Evolutionary conservation across 306 rosid genomes (phyloP).

Genomic region (Lablab purpureus): DNA sequence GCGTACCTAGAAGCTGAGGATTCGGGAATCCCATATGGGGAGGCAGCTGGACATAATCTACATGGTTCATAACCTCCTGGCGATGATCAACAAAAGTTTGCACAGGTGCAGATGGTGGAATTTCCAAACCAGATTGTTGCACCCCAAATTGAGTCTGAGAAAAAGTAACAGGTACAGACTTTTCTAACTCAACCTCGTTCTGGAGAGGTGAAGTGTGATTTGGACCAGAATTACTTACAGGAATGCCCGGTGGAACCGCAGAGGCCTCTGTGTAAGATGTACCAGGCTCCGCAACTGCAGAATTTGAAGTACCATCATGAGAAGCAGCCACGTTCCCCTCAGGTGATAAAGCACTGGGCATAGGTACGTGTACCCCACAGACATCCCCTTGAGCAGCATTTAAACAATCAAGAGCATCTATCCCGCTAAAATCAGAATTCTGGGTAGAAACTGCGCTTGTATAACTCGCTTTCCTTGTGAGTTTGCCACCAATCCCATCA

Average conservation of each 20-base stretch:
- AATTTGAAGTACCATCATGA: slow-evolving; percentile 59
- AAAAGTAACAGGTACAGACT: slow-evolving; percentile 59
- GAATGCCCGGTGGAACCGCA: slow-evolving; percentile 52
- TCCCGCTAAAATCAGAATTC: slow-evolving; percentile 83
- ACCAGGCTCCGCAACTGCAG: slow-evolving; percentile 53
- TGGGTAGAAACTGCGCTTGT: slow-evolving; percentile 81
- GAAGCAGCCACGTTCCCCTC: slow-evolving; percentile 50
- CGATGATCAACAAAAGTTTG: slow-evolving; percentile 66
- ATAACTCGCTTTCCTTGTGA: slow-evolving; percentile 70
- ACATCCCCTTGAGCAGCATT: slow-evolving; percentile 60
- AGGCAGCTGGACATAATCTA: slow-evolving; percentile 66
- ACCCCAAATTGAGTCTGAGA: slow-evolving; percentile 56
- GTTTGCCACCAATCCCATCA: slow-evolving; percentile 60
- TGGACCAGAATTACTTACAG: slow-evolving; percentile 56
- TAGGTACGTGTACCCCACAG: slow-evolving; percentile 49
- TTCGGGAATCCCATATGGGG: slow-evolving; percentile 71
- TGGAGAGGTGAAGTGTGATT: slow-evolving; percentile 52
- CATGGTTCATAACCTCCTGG: slow-evolving; percentile 57
- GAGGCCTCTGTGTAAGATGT: slow-evolving; percentile 59
- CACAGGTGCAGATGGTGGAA: slow-evolving; percentile 56
- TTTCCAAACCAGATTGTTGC: slow-evolving; percentile 66
- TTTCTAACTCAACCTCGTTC: slow-evolving; percentile 63
- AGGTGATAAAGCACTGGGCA: slow-evolving; percentile 50
- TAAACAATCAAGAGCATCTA: slow-evolving; percentile 63
- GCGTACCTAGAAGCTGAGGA: slow-evolving; percentile 59